Base-by-base conservation (phyloP, 768 basidiomycete species). In the Tylopilus intermedius region DNA sequence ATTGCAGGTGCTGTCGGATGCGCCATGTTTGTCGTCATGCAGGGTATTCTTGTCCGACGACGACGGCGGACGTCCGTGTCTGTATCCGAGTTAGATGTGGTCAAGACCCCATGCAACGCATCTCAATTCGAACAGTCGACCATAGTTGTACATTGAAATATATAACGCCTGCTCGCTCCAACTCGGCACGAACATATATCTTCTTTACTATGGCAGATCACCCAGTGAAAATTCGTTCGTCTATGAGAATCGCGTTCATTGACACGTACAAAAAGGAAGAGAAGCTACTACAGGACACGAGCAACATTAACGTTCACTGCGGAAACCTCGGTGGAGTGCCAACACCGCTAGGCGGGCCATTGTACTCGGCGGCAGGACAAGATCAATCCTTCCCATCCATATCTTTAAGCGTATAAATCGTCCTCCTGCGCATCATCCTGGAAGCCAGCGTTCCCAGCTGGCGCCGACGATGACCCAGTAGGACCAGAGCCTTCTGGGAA, bases 351-450 rank as follows among this genome's bases (percentile, higher is more conserved):
- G 13, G 21, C 30, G 10, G n/a, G 22, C 30, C 48, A 18, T 38
- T 41, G 29, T 32, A 29, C 35, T 11, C 14, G 40, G 30, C 27
- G 18, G 5, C n/a, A 18, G 38, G n/a, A 18, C 6, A 7, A 9
- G n/a, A 18, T 18, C 15, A 37, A 10, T 33, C 32, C n/a, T 38
- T 7, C 32, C 41, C 13, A 24, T 35, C 4, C 11, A 10, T 18
- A 22, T 22, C 33, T 45, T 46, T 68, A 95, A 55, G 92, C 91
- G 65, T 96, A 96, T 68, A 96, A 67, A 67, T 95, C 94, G 58
- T 96, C 94, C 63, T 95, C 94, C 51, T 81, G 84, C 8, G 83
- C 74, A 58, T 96, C 93, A 55, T 94, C 91, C 33, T 83, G 78
- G 74, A 93, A 93, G 22, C 83, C 87, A 33, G 86, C 73, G 55